Percentiles rank a stretch among this genome's conserved stretches.
These are phyloP conservation scores for Hyaloperonospora brassicae DNA, from an alignment of 352 stramenopile genomes.

Conservation along the genomic window DNA sequence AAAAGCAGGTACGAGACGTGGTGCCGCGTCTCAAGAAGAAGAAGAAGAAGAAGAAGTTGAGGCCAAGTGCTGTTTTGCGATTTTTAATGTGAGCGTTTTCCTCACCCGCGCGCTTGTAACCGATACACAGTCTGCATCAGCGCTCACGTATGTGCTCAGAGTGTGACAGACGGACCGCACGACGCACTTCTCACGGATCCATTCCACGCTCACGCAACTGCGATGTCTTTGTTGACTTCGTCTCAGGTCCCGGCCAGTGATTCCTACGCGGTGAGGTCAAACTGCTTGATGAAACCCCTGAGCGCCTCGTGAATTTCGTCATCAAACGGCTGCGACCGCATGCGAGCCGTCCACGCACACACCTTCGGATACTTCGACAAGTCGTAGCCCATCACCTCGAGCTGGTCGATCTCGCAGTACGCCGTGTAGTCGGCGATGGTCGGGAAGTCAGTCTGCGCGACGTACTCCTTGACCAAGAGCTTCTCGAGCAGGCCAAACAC, in stretches of 20 bases:
- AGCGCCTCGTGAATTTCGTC: slow-evolving; percentile 44
- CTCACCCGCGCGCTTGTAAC: no score
- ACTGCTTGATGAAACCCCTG: slow-evolving; percentile 21
- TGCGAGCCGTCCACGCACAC: slow-evolving; percentile 41
- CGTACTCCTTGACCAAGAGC: slow-evolving; percentile 42
- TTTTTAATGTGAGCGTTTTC: no score
- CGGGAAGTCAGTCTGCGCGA: slow-evolving; percentile 39
- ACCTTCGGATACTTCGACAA: slow-evolving; percentile 48
- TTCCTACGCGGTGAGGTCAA: slow-evolving; percentile 20
- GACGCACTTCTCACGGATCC: no score
- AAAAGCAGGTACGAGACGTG: no score
- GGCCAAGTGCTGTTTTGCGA: no score
- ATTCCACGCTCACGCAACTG: no score
- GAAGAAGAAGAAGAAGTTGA: no score
- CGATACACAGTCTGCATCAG: no score
- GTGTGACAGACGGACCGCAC: no score
- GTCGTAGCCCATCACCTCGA: slow-evolving; percentile 46
- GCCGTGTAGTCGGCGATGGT: slow-evolving; percentile 48
- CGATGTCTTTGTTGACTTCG: no score
- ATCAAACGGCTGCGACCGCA: slow-evolving; percentile 47
- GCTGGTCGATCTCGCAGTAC: slow-evolving; percentile 62
- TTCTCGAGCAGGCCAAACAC: slow-evolving; percentile 33
- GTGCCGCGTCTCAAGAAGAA: no score
- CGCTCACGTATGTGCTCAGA: no score
- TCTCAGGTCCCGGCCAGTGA: background rate